Percentiles rank a stretch among this genome's conserved stretches.
These are phyloP conservation scores for Schizophyllum amplum DNA, from an alignment of 1,284 basidiomycete genomes.

Conservation along the genomic window DNA sequence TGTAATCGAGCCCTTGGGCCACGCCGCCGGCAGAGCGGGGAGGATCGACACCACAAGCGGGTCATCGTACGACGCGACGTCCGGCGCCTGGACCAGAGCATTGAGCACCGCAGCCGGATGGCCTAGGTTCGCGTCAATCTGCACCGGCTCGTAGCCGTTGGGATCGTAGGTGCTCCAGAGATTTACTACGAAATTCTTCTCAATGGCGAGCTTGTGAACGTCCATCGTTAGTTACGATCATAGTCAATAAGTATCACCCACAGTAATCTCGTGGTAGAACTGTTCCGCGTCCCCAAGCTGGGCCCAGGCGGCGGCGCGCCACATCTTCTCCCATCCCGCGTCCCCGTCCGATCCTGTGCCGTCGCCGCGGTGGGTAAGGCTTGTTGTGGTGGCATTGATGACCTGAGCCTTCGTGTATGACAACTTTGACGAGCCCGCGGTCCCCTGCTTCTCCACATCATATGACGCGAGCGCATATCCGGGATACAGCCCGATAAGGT, in stretches of 20 bases:
- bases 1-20: slow-evolving; percentile 49
- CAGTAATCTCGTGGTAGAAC: slow-evolving; percentile 61
- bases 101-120: slow-evolving; percentile 63
- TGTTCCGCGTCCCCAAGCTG: slow-evolving; percentile 50
- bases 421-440: background rate
- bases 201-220: slow-evolving; percentile 43
- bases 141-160: slow-evolving; percentile 34
- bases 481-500: slow-evolving; percentile 67
- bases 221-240: background rate
- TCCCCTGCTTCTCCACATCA: slow-evolving; percentile 33
- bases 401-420: slow-evolving; percentile 38
- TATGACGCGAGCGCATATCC: slow-evolving; percentile 61
- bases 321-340: slow-evolving; percentile 71
- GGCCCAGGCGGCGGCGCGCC: slow-evolving; percentile 69
- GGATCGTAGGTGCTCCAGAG: slow-evolving; percentile 58
- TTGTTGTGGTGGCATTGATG: slow-evolving; percentile 44
- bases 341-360: slow-evolving; percentile 67
- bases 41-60: slow-evolving; percentile 51
- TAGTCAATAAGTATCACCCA: slow-evolving; percentile 20
- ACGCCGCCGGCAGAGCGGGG: slow-evolving; percentile 55
- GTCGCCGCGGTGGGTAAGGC: slow-evolving; percentile 60
- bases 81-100: slow-evolving; percentile 58
- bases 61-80: slow-evolving; percentile 40
- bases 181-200: slow-evolving; percentile 54
- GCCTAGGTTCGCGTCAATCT: slow-evolving; percentile 71